These are phyloP conservation scores for Incumbomyces delicatus DNA, from an alignment of 2,329 filamentous ascomycete genomes.

Conservation along the genomic window DNA sequence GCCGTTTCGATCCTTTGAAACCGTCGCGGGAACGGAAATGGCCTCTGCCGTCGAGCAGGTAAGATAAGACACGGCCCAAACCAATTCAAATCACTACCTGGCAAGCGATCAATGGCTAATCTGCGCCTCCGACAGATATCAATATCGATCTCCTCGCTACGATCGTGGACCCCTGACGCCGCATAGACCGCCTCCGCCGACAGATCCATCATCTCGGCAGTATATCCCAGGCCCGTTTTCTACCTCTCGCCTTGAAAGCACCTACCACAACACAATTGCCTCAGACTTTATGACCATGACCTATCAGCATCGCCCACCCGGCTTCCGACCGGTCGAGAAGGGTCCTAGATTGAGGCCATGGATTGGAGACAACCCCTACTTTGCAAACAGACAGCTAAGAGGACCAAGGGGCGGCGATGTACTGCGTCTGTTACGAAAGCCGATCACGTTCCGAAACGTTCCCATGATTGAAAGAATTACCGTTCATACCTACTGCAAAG, in stretches of 20 bases:
- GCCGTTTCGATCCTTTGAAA: slow-evolving; percentile 39
- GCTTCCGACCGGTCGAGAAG: slow-evolving; percentile 50
- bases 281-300: slow-evolving; percentile 80
- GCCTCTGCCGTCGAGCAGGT: slow-evolving; percentile 32
- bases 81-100: neutral
- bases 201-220: slow-evolving; percentile 76
- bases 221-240: slow-evolving; percentile 89
- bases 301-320: slow-evolving; percentile 78
- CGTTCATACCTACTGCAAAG: slow-evolving; percentile 64
- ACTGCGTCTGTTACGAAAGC: slow-evolving; percentile 41
- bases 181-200: slow-evolving; percentile 75
- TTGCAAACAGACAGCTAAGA: slow-evolving; percentile 77
- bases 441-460: slow-evolving; percentile 69
- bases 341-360: slow-evolving; percentile 66
- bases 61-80: no score
- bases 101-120: neutral
- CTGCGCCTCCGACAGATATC: slow-evolving; percentile 56
- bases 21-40: slow-evolving; percentile 31
- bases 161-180: slow-evolving; percentile 89
- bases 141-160: slow-evolving; percentile 89
- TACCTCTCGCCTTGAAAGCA: slow-evolving; percentile 76
- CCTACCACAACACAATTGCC: slow-evolving; percentile 76
- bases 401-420: slow-evolving; percentile 69
- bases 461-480: slow-evolving; percentile 73
- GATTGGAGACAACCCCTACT: slow-evolving; percentile 88